Conservation (phyloP, 768 basidiomycete species). For the Tylopilus sp. region DNA sequence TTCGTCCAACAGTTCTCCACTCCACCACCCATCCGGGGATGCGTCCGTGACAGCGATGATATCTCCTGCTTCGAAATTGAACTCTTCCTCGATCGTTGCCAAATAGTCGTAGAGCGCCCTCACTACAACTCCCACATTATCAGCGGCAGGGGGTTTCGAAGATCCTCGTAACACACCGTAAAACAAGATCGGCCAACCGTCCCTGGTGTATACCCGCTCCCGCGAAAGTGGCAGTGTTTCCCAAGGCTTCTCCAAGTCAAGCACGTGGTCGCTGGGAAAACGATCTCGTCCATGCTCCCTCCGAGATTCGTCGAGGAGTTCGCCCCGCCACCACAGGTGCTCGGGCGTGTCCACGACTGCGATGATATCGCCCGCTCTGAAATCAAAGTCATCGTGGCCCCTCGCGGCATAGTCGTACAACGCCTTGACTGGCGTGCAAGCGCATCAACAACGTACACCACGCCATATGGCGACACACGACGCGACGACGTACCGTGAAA, state of each 20-base stretch:
- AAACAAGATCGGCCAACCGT: not conserved
- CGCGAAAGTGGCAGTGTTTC: not conserved
- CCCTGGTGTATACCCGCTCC: not conserved
- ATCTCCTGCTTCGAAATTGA: slow-evolving; percentile 93
- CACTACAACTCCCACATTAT: not conserved
- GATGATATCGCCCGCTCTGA: not conserved
- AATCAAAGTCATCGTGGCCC: not conserved
- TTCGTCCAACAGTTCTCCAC: slow-evolving; percentile 78
- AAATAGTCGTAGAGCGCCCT: slow-evolving; percentile 68
- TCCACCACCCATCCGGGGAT: slow-evolving; percentile 98
- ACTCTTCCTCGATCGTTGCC: slow-evolving; percentile 87
- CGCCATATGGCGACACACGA: not conserved
- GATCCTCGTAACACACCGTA: not conserved
- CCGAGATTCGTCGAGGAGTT: not conserved
- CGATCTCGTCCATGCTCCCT: not conserved
- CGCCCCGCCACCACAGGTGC: not conserved
- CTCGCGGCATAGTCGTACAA: not conserved
- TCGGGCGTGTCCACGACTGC: not conserved
- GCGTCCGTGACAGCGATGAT: slow-evolving; percentile 94
- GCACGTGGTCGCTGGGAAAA: not conserved
- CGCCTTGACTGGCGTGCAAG: not conserved
- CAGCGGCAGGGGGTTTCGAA: not conserved
- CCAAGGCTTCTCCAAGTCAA: not conserved
- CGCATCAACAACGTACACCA: not conserved
- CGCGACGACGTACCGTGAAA: not conserved